Conservation (phyloP, 2,329 filamentous ascomycete genomes). For the Raffaelea albimanens region DNA sequence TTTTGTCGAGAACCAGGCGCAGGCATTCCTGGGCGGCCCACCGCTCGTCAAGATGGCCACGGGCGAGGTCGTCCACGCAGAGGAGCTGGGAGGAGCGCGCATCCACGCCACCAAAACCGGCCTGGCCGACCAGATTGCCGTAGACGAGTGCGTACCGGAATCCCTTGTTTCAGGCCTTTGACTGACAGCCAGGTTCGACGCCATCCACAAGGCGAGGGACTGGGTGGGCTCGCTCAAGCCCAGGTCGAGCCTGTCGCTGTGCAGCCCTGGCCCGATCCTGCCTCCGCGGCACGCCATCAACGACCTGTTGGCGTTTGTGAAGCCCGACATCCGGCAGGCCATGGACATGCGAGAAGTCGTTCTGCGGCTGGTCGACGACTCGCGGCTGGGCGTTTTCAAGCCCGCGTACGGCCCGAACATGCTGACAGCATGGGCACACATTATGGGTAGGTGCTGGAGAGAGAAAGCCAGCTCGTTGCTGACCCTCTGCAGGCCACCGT, state of each 20-base stretch:
- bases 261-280: too few species aligned
- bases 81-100: conserved; percentile 30
- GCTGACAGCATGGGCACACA: too few species aligned
- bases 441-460: too few species aligned
- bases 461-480: too few species aligned
- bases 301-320: too few species aligned
- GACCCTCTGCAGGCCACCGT: too few species aligned
- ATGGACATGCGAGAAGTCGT: too few species aligned
- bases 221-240: conserved; percentile 26
- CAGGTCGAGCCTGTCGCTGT: conserved; percentile 27
- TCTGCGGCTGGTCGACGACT: too few species aligned
- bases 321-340: too few species aligned
- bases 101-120: conserved; percentile 30
- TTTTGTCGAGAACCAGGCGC: conserved; percentile 26
- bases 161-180: not conserved
- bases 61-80: conserved; percentile 29
- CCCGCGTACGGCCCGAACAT: too few species aligned
- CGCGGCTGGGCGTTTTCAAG: too few species aligned
- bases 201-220: conserved; percentile 21
- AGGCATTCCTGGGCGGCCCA: conserved; percentile 33
- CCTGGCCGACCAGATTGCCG: conserved; percentile 31
- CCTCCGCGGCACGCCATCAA: too few species aligned
- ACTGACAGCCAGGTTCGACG: conserved; percentile 22
- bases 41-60: conserved; percentile 37
- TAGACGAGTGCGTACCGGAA: conserved; percentile 25